These are phyloP conservation scores for Saccharomyces kudriavzevii DNA, from an alignment of 805 yeast species.

Conservation along the genomic window DNA sequence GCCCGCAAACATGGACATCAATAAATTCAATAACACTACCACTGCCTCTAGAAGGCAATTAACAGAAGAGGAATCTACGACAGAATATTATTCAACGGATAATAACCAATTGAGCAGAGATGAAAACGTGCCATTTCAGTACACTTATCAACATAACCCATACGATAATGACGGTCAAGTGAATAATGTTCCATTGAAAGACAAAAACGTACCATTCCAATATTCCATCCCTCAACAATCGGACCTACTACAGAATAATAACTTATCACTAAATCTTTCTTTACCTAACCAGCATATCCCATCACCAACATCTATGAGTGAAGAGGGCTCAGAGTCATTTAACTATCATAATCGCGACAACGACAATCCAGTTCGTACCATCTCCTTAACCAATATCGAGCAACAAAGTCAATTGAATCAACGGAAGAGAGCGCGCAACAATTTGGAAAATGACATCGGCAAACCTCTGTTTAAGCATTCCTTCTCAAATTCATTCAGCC, in stretches of 20 bases:
- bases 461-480: not conserved
- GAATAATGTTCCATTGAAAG: not conserved
- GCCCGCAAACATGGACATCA: conserved; percentile 35
- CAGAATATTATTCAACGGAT: not conserved
- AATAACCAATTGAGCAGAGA: not conserved
- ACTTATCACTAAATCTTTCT: not conserved
- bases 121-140: not conserved
- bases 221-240: not conserved
- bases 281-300: conserved; percentile 26
- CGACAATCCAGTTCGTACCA: not conserved
- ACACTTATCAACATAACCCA: not conserved
- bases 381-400: not conserved
- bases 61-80: not conserved
- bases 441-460: not conserved
- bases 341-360: not conserved
- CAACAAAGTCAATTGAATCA: conserved; percentile 6
- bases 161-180: not conserved
- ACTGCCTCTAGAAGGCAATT: not conserved
- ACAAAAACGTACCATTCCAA: not conserved
- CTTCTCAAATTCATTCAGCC: not conserved
- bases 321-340: conserved; percentile 48
- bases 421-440: conserved; percentile 14
- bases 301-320: conserved; percentile 59
- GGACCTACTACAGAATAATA: not conserved
- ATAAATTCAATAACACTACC: not conserved